Base-by-base conservation (phyloP, 371 early-diverging fungal species). In the Mortierella sp. region DNA sequence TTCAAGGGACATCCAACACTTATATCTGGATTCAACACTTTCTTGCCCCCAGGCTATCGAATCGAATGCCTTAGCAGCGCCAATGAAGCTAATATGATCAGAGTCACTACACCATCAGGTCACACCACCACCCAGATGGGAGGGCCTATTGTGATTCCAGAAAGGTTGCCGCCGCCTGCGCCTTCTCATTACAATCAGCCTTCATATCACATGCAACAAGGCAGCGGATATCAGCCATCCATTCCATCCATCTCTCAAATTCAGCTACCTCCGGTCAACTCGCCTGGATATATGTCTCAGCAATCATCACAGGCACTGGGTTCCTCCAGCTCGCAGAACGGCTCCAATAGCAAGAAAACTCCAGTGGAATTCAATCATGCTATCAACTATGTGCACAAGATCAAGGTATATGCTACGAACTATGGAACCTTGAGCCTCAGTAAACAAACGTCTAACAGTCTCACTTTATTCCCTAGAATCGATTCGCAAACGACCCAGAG, bases 11-110 rank as follows among this genome's bases (percentile, higher is more conserved):
- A 98, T 71, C 96, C 97, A 21, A 71, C 89, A 43, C 89, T 99
- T 41, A 97, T 99, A 50, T 94, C 92, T 66, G 99, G 98, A 22
- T 99, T 99, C 88, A 99, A 99, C 86, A 98, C 99, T 0, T 99
- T 99, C 83, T 83, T 99, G 63, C 99, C 99, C 13, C 96, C 97
- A 16, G 99, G 99, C 1, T 99, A 97, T 78, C 91, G 92, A 67
- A 97, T 99, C 68, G 98, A 97, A 77, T 92, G 96, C 66, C 69
- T 76, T 22, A 75, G 72, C 33, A 91, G 90, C 5, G 85, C 87
- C 41, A 93, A 96, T 72, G 92, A 93, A 47, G 90, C 92, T 36
- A 84, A 88, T 70, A 84, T 88, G 50, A 94, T 98, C 55, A 90
- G 92, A 60, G 97, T 98, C 15, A 96, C 94, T 9, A 97, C 97